phyloP scores from a whole-genome alignment of 1,284 basidiomycete species.

The Coniophora puteana region DNA sequence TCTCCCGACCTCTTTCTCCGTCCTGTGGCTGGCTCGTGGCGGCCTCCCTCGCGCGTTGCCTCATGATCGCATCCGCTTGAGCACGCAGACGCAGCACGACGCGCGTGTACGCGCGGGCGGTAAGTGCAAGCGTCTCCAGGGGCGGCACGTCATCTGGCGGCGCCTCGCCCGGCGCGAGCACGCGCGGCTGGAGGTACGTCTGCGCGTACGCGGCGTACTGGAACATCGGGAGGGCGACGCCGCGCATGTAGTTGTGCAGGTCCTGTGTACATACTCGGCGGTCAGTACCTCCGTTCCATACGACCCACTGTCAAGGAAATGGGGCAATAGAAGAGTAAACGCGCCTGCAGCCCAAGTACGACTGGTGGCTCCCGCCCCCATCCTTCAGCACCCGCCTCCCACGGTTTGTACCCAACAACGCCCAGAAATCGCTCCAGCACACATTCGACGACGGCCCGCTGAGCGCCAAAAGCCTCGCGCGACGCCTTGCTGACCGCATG shows the following conservation, averaged over 20 bases:
- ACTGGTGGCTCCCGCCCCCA: no score
- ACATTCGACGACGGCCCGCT: no score
- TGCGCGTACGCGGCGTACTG: conserved; percentile 60
- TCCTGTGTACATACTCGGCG: conserved; percentile 54
- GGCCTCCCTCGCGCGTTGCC: conserved; percentile 13
- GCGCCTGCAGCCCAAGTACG: no score
- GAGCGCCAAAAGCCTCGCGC: no score
- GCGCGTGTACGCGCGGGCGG: conserved; percentile 67
- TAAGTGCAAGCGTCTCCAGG: conserved; percentile 49
- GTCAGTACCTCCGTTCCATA: no score
- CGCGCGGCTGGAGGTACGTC: conserved; percentile 45
- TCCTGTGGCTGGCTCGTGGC: conserved; percentile 35
- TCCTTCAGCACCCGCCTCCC: no score
- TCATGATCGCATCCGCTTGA: conserved; percentile 53
- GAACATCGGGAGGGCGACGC: conserved; percentile 69
- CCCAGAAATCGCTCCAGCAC: conserved; percentile 64
- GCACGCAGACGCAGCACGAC: conserved; percentile 72
- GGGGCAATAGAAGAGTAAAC: no score
- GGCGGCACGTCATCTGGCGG: conserved; percentile 25
- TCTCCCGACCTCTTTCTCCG: no score
- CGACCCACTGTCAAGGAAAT: background rate
- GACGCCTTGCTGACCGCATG: no score
- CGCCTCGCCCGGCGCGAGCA: conserved; percentile 25
- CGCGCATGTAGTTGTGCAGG: conserved; percentile 72
- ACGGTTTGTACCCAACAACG: conserved; percentile 66